Evolutionary conservation across 306 rosid species (phyloP).

Genomic region (Dalbergia oliveri): DNA sequence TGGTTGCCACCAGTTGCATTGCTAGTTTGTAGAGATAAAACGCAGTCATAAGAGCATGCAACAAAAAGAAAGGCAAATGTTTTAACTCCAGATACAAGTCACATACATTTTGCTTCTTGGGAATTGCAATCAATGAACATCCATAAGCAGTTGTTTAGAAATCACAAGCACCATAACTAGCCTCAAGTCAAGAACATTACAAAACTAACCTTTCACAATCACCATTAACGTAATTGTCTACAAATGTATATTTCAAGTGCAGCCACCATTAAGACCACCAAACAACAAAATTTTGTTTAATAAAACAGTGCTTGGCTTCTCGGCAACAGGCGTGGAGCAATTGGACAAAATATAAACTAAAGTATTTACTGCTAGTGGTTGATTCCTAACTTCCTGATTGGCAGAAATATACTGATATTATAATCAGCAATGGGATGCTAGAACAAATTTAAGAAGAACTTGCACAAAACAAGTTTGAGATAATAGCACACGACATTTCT

Average conservation of each 20-base stretch:
- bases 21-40: constrained; percentile 84
- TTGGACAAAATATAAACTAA: constrained; percentile 5
- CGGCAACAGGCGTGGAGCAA: neutral
- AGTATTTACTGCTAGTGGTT: constrained; percentile 12
- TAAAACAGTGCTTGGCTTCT: neutral
- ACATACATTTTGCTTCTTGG: neutral
- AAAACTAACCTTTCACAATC: neutral
- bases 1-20: constrained; percentile 89
- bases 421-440: constrained; percentile 18
- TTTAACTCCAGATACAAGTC: constrained; percentile 21
- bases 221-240: neutral
- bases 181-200: neutral
- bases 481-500: neutral
- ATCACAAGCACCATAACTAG: constrained; percentile 1
- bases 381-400: constrained; percentile 1
- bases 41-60: constrained; percentile 77
- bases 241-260: constrained; percentile 1
- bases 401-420: constrained; percentile 16
- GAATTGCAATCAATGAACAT: constrained; percentile 6
- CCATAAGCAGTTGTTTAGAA: constrained; percentile 4
- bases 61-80: constrained; percentile 30
- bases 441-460: constrained; percentile 23
- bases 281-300: constrained; percentile 40
- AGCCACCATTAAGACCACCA: neutral
- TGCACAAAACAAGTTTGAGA: constrained; percentile 4